Base-by-base conservation (phyloP, 805 yeast species). In the Komagataella kurtzmanii region DNA sequence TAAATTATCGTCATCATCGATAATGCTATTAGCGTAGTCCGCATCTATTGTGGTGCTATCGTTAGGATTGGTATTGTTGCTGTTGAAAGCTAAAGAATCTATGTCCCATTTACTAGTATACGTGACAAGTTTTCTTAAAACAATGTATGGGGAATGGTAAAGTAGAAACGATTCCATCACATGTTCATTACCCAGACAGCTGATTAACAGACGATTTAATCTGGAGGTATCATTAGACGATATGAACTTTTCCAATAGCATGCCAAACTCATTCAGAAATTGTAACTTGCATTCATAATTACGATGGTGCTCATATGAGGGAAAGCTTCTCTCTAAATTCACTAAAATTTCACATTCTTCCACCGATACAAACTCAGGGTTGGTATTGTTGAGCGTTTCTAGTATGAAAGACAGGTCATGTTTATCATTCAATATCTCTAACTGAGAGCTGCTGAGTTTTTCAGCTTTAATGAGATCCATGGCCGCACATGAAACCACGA, bases 141-240 rank as follows among this genome's bases (percentile, higher is more conserved):
- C 40, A 30, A 5, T 14, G 14, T 30, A 30, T 3, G 40, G 40
- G 10, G 40, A 30, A 30, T 30, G 40, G 40, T 30, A 30, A 4
- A 30, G 40, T 30, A 30, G n/a, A 14, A 30, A 30, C 14, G 40
- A 30, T 10, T 30, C 40, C 40, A 30, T 30, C 40, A 30, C 12
- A 30, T 10, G 40, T 14, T 30, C 40, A 30, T 30, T 30, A 8
- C 40, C 40, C 40, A 30, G 8, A 30, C 40, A 30, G 14, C 40
- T 30, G 40, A 30, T 30, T 30, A 50, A 19, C 21, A 50, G 21
- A 7, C 52, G 46, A 47, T 50, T 49, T 19, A 50, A 46, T 23
- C 45, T 36, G 23, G 52, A 19, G 49, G 49, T 50, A 40, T 50
- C 52, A 17, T 46, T 46, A 12, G 36, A 19, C 18, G 19, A 14